phyloP scores from a whole-genome alignment of 371 early-diverging fungal species.

The Mucor irregularis region DNA sequence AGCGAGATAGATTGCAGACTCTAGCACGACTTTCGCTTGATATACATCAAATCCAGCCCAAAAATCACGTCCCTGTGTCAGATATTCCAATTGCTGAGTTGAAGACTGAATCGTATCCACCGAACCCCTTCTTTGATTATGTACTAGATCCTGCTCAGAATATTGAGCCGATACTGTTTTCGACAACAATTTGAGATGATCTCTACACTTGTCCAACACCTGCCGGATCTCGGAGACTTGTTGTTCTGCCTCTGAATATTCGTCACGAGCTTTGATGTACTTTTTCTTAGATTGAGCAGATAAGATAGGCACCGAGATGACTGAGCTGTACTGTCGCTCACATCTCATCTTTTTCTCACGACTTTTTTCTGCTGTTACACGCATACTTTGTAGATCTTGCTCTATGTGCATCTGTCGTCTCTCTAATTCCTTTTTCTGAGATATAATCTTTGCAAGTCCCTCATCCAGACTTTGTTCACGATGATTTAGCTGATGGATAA shows the following conservation, averaged over 20 bases:
- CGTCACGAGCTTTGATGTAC: conserved; percentile 41
- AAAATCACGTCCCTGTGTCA: conserved; percentile 26
- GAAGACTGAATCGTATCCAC: conserved; percentile 4
- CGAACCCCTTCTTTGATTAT: conserved; percentile 9
- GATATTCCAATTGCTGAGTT: conserved; percentile 9
- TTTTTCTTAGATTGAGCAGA: conserved; percentile 28
- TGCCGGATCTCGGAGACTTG: conserved; percentile 32
- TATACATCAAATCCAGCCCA: conserved; percentile 34
- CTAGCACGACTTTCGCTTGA: conserved; percentile 26
- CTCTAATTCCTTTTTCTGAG: conserved; percentile 19
- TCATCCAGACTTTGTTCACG: conserved; percentile 14
- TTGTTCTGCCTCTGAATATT: conserved; percentile 37
- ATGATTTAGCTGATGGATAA: conserved; percentile 8
- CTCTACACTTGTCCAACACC: conserved; percentile 26
- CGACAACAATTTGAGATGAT: conserved; percentile 13
- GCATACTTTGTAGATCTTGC: conserved; percentile 2
- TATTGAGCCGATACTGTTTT: conserved; percentile 13
- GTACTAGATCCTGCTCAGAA: conserved; percentile 15
- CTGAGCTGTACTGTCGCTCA: conserved; percentile 28
- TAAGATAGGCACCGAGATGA: conserved; percentile 33
- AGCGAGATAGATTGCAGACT: conserved; percentile 19
- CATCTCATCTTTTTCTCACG: conserved; percentile 27
- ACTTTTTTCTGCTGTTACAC: conserved; percentile 19
- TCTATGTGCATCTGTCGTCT: conserved; percentile 15
- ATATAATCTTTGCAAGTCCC: conserved; percentile 9